Evolutionary conservation across 345 rosid genomes (phyloP), one percentile per base, ranked within the genome.

Genomic region (Cochlearia excelsa): DNA sequence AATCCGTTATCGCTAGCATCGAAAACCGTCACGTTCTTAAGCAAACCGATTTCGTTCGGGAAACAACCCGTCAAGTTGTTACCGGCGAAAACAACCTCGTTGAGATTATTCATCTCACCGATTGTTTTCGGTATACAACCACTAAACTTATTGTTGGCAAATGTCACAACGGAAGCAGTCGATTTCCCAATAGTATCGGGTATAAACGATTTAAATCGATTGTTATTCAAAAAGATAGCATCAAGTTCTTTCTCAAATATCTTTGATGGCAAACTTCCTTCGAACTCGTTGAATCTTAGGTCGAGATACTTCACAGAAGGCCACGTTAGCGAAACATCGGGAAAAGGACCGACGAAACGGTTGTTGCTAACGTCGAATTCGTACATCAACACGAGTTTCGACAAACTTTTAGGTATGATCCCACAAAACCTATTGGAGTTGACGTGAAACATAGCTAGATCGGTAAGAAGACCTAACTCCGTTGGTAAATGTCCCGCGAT

Each of bases 301-400:
- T 87, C 95, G 1, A 87, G 74, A 46, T 65, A 87, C 59, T 74
- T 80, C 49, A 87, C 59, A n/a, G 66, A 51, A 1, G 82, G 77
- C 73, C 81, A 54, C 3, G 50, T 52, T 9, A 82, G 57, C n/a
- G 80, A 50, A 33, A 73, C 79, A 1, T 6, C 31, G 0, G 90
- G 95, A 57, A 86, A 86, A 0, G 40, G 9, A 2, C 90, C 90
- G 0, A 78, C 87, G 28, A 84, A 77, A 0, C 89, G 77, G 30
- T 84, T 87, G 74, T 82, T 87, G 45, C 95, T 84, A 3, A 84
- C 52, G 50, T 87, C 95, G 4, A 87, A 69, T 59, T 87, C 95
- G 8, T 67, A 56, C 65, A 87, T 81, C 54, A 78, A 66, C 0
- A 8, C 63, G 4, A 87, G 77, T 44, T 68, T 81, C 0, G 76